Base-by-base conservation (phyloP, 164 flowering plant species). In the Vitis cinerea region DNA sequence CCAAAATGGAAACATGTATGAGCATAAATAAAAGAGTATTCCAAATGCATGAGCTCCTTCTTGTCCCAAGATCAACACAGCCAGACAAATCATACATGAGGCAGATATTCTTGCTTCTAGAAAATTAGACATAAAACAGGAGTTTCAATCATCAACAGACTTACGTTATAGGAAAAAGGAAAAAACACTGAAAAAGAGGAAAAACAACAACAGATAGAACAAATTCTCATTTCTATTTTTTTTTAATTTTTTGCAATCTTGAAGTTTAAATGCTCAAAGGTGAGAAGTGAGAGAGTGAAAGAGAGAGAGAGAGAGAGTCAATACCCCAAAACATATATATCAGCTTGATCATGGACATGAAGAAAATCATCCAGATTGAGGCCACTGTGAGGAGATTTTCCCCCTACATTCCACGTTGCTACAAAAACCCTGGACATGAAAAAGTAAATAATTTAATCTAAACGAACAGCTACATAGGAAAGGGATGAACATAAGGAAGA, bases 391-490 rank as follows among this genome's bases (percentile, higher is more conserved):
- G 97, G 97, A 67, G 89, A 64, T 70, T 82, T 87, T 37, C 97
- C 97, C 60, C 91, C 97, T 2, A 85, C 97, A 76, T 91, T 91
- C 97, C 94, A 91, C 30, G 97, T 91, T 51, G 90, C 93, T 13
- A 87, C 91, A 73, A 87, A 89, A 27, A 85, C 82, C 65, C 97
- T 91, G 59, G 5, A 73, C 17, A 15, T 17, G 10, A 50, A 55
- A 30, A 27, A 66, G 50, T 37, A 14, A 29, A 10, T 10, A 10
- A 5, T 44, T 56, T 47, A 23, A 9, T 1, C 48, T 10, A 27
- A 17, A n/a, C 10, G 27, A 23, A 37, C 59, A 57, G 37, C 11
- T 49, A 56, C 29, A 49, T 9, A 19, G 8, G 27, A 17, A 37
- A 55, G 29, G 57, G 37, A 47, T 4, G 44, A 37, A 37, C 44